Conservation (phyloP, 495 filamentous ascomycete species). For the Penicillium turbatum region DNA sequence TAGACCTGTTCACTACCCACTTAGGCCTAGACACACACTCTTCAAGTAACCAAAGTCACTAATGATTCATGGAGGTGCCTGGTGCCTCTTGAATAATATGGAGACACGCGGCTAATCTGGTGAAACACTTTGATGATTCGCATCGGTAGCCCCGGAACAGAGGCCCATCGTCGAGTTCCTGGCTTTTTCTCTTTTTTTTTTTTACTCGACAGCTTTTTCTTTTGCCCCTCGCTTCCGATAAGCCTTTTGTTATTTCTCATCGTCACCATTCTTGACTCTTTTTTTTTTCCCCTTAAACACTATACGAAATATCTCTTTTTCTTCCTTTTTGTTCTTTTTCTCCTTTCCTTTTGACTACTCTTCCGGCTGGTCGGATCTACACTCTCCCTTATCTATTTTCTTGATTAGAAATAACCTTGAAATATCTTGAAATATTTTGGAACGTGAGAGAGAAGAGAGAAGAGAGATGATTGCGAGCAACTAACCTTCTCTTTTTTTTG, state of each 20-base stretch:
- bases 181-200: background rate
- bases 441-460: slow-evolving; percentile 14
- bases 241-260: slow-evolving; percentile 21
- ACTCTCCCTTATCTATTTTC: background rate
- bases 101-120: slow-evolving; percentile 16
- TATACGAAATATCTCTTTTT: background rate
- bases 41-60: slow-evolving; percentile 14
- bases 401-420: background rate
- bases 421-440: background rate
- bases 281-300: background rate
- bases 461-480: slow-evolving; percentile 25
- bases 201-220: slow-evolving; percentile 2
- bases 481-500: slow-evolving; percentile 22
- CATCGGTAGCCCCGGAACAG: slow-evolving; percentile 28
- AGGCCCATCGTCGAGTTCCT: slow-evolving; percentile 3
- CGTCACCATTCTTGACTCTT: slow-evolving; percentile 23
- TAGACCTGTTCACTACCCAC: background rate
- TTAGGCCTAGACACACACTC: background rate
- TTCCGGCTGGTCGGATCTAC: slow-evolving; percentile 7
- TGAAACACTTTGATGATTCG: slow-evolving; percentile 30
- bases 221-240: slow-evolving; percentile 31
- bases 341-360: background rate
- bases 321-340: slow-evolving; percentile 1
- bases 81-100: slow-evolving; percentile 21
- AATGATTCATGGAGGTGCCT: slow-evolving; percentile 19